phyloP scores from a whole-genome alignment of 129 eudicot genomes.

The Lactuca sativa region DNA sequence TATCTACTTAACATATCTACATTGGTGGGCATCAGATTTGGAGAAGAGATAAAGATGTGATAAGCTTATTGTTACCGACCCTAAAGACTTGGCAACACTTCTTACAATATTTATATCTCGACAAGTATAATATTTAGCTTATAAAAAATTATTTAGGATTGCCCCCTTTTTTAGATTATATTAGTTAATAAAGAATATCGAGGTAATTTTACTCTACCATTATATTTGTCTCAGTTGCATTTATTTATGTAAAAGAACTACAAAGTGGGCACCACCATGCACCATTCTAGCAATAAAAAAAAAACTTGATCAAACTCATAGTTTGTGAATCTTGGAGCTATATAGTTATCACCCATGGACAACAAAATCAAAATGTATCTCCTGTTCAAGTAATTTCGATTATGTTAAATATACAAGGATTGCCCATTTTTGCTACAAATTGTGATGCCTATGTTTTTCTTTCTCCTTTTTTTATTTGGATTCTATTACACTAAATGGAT shows the following conservation, averaged over 20 bases:
- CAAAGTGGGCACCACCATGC: slow-evolving; percentile 73
- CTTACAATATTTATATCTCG: too few relatives aligned
- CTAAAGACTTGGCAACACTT: too few relatives aligned
- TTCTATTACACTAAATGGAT: slow-evolving; percentile 61
- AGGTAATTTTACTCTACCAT: slow-evolving; percentile 46
- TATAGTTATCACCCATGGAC: slow-evolving; percentile 68
- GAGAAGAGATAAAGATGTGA: too few relatives aligned
- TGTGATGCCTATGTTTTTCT: slow-evolving; percentile 55
- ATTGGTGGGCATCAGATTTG: too few relatives aligned
- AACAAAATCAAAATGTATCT: slow-evolving; percentile 65
- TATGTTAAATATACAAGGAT: slow-evolving; percentile 59
- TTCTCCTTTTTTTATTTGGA: slow-evolving; percentile 63
- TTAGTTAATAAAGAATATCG: too few relatives aligned
- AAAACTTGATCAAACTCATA: slow-evolving; percentile 64
- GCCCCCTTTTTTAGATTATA: too few relatives aligned
- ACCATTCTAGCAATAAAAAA: slow-evolving; percentile 75
- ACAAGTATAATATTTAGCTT: too few relatives aligned
- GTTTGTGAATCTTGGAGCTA: slow-evolving; percentile 54
- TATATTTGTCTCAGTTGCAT: slow-evolving; percentile 90
- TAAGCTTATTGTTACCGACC: too few relatives aligned
- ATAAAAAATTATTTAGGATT: too few relatives aligned
- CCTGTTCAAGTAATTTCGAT: slow-evolving; percentile 91
- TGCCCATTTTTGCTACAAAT: slow-evolving; percentile 44
- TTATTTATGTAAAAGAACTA: slow-evolving; percentile 69
- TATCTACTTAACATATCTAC: too few relatives aligned